These are phyloP conservation scores for Globisporangium mamillatum DNA, from an alignment of 352 stramenopile species.

Conservation along the genomic window DNA sequence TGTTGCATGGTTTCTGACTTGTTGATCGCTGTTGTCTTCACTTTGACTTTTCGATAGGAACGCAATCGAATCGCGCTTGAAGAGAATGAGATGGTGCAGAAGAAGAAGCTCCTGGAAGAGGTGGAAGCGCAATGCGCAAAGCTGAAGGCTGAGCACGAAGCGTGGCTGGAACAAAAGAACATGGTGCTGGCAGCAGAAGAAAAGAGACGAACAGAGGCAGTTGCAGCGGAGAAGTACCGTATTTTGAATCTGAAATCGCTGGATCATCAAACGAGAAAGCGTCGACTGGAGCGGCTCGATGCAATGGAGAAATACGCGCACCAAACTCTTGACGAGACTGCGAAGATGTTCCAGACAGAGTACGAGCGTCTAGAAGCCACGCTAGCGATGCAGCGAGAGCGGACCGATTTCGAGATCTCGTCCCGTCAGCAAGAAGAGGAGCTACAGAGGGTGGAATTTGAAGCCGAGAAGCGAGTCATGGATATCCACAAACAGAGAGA, in stretches of 20 bases:
- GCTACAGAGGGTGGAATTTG: constrained; percentile 65
- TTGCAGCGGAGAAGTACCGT: constrained; percentile 57
- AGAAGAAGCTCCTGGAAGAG: constrained; percentile 56
- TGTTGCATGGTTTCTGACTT: constrained; percentile 8
- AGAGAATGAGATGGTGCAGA: constrained; percentile 61
- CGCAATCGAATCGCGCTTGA: constrained; percentile 79
- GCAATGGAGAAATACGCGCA: constrained; percentile 58
- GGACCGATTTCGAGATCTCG: constrained; percentile 61
- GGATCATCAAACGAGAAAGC: constrained; percentile 63
- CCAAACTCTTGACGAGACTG: constrained; percentile 62
- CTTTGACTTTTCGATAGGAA: constrained; percentile 39
- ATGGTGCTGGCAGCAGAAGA: constrained; percentile 62
- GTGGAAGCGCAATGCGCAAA: constrained; percentile 50
- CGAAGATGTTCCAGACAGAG: constrained; percentile 60
- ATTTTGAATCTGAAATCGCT: constrained; percentile 73
- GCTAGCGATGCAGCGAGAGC: constrained; percentile 54
- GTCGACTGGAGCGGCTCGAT: constrained; percentile 55
- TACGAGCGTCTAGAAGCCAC: constrained; percentile 51
- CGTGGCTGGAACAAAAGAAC: constrained; percentile 65
- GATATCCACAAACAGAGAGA: constrained; percentile 59
- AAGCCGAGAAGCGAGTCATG: constrained; percentile 59
- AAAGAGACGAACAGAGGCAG: constrained; percentile 47
- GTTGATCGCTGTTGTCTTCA: not conserved
- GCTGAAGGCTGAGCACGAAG: constrained; percentile 57
- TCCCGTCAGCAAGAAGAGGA: constrained; percentile 79